These are phyloP conservation scores for Puccinellia tenuiflora DNA, from an alignment of 176 grass and related monocot genomes.

Conservation along the genomic window DNA sequence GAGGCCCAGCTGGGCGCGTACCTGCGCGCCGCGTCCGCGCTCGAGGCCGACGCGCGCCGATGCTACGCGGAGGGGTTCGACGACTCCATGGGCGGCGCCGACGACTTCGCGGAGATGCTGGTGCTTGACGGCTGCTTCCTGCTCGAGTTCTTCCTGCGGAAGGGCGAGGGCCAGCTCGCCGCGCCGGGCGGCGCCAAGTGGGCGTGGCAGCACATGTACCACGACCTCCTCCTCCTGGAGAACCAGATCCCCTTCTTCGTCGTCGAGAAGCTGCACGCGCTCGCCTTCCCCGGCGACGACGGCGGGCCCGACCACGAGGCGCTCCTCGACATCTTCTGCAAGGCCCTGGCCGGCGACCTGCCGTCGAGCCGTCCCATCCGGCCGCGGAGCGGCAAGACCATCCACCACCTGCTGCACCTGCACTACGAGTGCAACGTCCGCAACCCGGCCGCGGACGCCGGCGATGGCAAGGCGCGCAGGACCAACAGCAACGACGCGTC, in stretches of 20 bases:
- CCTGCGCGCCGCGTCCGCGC: conserved; percentile 32
- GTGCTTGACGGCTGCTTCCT: conserved; percentile 54
- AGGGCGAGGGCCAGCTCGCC: conserved; percentile 35
- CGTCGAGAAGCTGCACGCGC: conserved; percentile 34
- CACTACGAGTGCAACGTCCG: conserved; percentile 56
- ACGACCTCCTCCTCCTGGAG: conserved; percentile 36
- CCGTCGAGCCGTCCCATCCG: conserved; percentile 33
- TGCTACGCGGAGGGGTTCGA: conserved; percentile 43
- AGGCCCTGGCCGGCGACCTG: conserved; percentile 41
- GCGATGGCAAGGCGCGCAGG: conserved; percentile 5
- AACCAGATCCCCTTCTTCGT: conserved; percentile 57
- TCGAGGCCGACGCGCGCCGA: conserved; percentile 30
- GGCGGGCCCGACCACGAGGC: not conserved
- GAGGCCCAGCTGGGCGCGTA: not conserved
- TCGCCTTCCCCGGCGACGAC: conserved; percentile 19
- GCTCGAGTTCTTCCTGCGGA: conserved; percentile 44
- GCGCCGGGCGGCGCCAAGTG: conserved; percentile 42
- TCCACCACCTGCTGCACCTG: conserved; percentile 49
- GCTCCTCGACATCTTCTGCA: conserved; percentile 41
- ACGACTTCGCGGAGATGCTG: conserved; percentile 46
- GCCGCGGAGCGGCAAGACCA: conserved; percentile 15
- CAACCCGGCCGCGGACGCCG: conserved; percentile 2
- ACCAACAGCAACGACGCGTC: not conserved
- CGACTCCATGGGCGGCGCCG: not conserved
- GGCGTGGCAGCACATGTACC: conserved; percentile 58